A percentile compares a stretch with the other conserved stretches of the same genome.
Conservation (phyloP, 345 rosid species). For the Orychophragmus violaceus region DNA sequence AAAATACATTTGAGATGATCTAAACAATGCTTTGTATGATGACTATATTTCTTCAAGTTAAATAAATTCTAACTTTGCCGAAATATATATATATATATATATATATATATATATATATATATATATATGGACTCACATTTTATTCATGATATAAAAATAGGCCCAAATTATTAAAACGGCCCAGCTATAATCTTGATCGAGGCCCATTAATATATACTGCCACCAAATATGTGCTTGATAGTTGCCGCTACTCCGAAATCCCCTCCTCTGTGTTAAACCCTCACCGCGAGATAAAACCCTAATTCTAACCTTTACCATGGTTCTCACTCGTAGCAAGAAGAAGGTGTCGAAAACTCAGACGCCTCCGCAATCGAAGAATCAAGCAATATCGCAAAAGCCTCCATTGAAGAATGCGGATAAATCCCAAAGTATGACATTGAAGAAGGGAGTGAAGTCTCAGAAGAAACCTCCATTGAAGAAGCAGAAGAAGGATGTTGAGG, state of each 20-base stretch:
- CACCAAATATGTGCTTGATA: background rate
- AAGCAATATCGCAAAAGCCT: slow-evolving; percentile 14
- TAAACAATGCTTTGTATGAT: too few relatives aligned
- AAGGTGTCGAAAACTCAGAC: slow-evolving; percentile 37
- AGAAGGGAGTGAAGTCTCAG: slow-evolving; percentile 38
- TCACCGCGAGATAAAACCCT: slow-evolving; percentile 24
- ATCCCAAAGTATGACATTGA: slow-evolving; percentile 31
- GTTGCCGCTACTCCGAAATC: background rate
- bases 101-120: too few relatives aligned
- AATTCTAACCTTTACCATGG: slow-evolving; percentile 31
- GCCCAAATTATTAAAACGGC: background rate
- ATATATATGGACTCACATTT: too few relatives aligned
- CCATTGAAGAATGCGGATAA: slow-evolving; percentile 39
- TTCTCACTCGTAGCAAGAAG: slow-evolving; percentile 41
- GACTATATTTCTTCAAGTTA: too few relatives aligned
- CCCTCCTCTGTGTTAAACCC: slow-evolving; percentile 28
- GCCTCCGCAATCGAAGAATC: slow-evolving; percentile 37
- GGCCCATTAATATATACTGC: too few relatives aligned
- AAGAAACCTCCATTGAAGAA: slow-evolving; percentile 45
- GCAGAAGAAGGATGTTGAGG: slow-evolving; percentile 41
- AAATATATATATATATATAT: too few relatives aligned
- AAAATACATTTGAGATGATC: too few relatives aligned
- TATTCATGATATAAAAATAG: too few relatives aligned
- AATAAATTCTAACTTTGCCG: too few relatives aligned
- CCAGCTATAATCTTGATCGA: too few relatives aligned